A percentile compares a stretch with the other conserved stretches of the same genome.
Conservation (phyloP, 495 filamentous ascomycete species). For the Penicillium mononematosum region DNA sequence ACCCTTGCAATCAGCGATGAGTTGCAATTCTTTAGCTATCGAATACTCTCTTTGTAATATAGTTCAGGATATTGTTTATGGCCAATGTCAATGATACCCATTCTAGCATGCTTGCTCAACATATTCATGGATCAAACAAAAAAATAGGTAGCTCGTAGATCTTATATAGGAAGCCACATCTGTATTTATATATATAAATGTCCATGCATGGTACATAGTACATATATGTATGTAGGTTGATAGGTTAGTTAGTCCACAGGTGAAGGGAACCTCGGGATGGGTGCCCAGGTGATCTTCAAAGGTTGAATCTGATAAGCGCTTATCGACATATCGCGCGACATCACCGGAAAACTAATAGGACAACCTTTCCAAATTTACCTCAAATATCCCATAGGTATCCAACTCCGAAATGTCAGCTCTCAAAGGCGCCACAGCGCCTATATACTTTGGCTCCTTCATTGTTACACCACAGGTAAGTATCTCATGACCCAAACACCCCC, state of each 20-base stretch:
- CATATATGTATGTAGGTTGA: background rate
- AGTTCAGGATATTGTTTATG: slow-evolving; percentile 32
- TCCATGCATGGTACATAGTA: background rate
- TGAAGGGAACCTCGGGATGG: no score
- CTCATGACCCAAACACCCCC: background rate
- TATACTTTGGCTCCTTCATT: slow-evolving; percentile 47
- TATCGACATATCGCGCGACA: slow-evolving; percentile 6
- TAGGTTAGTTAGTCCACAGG: no score
- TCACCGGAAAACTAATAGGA: background rate
- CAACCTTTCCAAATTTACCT: background rate
- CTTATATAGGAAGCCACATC: background rate
- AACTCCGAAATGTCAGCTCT: slow-evolving; percentile 24
- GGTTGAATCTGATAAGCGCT: slow-evolving; percentile 3
- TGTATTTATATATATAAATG: no score
- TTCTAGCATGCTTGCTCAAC: slow-evolving; percentile 12
- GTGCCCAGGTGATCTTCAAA: no score
- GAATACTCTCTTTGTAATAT: slow-evolving; percentile 29
- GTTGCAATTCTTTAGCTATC: slow-evolving; percentile 1
- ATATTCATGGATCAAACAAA: background rate
- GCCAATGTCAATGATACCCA: slow-evolving; percentile 47
- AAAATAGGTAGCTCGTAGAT: background rate
- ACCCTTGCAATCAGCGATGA: slow-evolving; percentile 1
- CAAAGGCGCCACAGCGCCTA: slow-evolving; percentile 34
- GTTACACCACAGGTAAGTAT: slow-evolving; percentile 46
- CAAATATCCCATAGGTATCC: background rate